Percentiles rank a stretch among this genome's conserved stretches.
Evolutionary conservation across 305 asterid genomes (phyloP).

Genomic region (Fraxinus xanthoxyloides): DNA sequence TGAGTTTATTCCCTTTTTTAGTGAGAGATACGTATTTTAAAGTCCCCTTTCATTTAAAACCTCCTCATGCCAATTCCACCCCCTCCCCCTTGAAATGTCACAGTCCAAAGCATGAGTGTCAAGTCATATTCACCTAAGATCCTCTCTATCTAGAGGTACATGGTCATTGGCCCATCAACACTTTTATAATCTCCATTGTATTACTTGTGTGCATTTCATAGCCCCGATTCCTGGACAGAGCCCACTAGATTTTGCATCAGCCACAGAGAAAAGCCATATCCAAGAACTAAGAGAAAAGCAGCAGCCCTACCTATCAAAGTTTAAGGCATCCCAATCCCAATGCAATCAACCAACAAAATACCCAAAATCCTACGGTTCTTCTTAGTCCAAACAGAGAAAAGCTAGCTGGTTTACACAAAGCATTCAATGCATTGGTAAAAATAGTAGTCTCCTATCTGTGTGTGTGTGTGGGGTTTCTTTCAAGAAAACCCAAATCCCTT

Average conservation of each 20-base stretch:
- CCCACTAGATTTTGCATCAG: constrained; percentile 26
- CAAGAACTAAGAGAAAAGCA: constrained; percentile 26
- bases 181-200: constrained; percentile 3
- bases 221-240: not conserved
- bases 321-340: constrained; percentile 44
- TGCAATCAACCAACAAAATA: constrained; percentile 33
- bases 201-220: not conserved
- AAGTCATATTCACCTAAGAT: constrained; percentile 68
- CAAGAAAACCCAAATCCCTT: constrained; percentile 31
- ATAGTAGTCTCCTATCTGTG: constrained; percentile 1
- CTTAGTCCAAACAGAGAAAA: constrained; percentile 30
- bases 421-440: constrained; percentile 37
- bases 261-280: constrained; percentile 28
- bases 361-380: constrained; percentile 40
- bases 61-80: constrained; percentile 39
- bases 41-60: constrained; percentile 39
- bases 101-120: constrained; percentile 71
- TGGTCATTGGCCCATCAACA: constrained; percentile 16
- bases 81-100: constrained; percentile 38
- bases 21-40: constrained; percentile 38
- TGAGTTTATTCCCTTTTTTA: constrained; percentile 31
- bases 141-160: constrained; percentile 34
- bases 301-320: constrained; percentile 24
- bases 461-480: constrained; percentile 29
- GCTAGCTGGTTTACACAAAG: constrained; percentile 14